phyloP scores from a whole-genome alignment of 768 basidiomycete species.

The Suillus decipiens region DNA sequence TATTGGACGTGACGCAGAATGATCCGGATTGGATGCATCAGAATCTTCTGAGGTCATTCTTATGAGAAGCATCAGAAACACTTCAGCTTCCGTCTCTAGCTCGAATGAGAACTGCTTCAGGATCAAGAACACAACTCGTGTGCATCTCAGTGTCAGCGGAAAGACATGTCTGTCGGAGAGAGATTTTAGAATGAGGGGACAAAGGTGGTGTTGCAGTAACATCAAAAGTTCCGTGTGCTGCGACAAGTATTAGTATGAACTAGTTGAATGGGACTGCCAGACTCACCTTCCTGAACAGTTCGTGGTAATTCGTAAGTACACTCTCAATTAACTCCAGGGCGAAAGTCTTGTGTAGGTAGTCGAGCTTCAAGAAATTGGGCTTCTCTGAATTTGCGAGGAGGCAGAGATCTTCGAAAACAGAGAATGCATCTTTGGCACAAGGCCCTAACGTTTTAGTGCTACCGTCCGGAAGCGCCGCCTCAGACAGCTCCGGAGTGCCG shows the following conservation, averaged over 20 bases:
- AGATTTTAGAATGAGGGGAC: constrained; percentile 84
- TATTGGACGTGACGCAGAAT: constrained; percentile 47
- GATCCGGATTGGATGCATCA: constrained; percentile 29
- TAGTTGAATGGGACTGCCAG: not conserved
- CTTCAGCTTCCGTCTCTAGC: constrained; percentile 80
- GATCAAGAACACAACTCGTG: constrained; percentile 90
- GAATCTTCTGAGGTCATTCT: constrained; percentile 60
- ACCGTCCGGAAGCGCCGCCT: constrained; percentile 68
- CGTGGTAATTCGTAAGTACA: constrained; percentile 89
- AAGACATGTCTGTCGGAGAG: constrained; percentile 83
- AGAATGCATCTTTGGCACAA: constrained; percentile 81
- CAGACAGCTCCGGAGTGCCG: constrained; percentile 23
- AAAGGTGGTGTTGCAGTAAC: constrained; percentile 88
- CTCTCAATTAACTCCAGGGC: constrained; percentile 97
- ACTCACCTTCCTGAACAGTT: constrained; percentile 77
- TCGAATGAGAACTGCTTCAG: constrained; percentile 88
- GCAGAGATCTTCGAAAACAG: constrained; percentile 91
- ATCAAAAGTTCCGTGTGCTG: constrained; percentile 84
- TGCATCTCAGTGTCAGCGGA: constrained; percentile 87
- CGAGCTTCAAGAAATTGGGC: constrained; percentile 80
- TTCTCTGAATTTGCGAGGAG: constrained; percentile 81
- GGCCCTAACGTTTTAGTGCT: constrained; percentile 63
- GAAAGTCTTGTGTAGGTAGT: constrained; percentile 87
- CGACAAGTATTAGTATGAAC: constrained; percentile 8
- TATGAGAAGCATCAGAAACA: constrained; percentile 78